A percentile compares a stretch with the other conserved stretches of the same genome.
Evolutionary conservation across 2,329 filamentous ascomycete genomes (phyloP).

Genomic region (Cladosporium sphaerospermum): DNA sequence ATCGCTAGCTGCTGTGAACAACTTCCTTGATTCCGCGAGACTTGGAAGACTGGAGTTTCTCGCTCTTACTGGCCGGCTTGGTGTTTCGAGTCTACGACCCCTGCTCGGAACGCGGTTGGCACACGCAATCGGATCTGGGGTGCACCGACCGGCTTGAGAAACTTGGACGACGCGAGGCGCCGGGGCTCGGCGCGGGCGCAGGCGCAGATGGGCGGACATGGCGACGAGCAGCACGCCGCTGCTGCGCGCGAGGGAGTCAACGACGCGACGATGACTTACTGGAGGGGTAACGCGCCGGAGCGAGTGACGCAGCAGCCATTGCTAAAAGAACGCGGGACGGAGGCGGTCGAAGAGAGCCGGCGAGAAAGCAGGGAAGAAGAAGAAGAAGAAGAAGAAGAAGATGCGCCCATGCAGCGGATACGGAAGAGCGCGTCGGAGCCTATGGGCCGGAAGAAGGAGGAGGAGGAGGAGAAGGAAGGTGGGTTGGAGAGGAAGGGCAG

Average conservation of each 20-base stretch:
- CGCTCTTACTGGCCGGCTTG: not conserved
- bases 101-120: not conserved
- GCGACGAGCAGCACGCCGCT: not conserved
- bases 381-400: not conserved
- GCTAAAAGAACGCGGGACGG: not conserved
- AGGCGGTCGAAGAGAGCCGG: conserved; percentile 1
- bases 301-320: not conserved
- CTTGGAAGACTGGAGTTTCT: too few relatives aligned
- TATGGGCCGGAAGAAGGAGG: not conserved
- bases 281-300: conserved; percentile 7
- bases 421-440: conserved; percentile 4
- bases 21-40: too few relatives aligned
- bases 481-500: not conserved
- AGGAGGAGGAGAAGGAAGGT: too few relatives aligned
- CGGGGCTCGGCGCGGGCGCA: not conserved
- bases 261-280: conserved; percentile 1
- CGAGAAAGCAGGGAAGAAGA: not conserved
- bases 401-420: not conserved
- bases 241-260: not conserved
- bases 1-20: too few relatives aligned
- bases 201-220: conserved; percentile 5
- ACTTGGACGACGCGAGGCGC: not conserved
- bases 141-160: not conserved
- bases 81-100: not conserved
- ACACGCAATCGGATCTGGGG: not conserved